Conservation (phyloP, 768 basidiomycete species). For the Lentinula sp. region DNA sequence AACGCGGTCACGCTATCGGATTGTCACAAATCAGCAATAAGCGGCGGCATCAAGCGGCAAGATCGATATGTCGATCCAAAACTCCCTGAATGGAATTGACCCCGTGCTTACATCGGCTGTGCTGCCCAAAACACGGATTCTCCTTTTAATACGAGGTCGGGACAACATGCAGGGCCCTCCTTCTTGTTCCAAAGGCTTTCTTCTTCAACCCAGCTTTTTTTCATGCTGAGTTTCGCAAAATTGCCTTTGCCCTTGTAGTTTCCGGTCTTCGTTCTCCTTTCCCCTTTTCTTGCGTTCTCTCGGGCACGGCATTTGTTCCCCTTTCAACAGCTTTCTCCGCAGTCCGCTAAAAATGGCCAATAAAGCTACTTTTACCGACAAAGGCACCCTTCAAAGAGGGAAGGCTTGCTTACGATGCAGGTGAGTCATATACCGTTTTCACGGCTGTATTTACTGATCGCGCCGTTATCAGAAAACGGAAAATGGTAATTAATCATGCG, state of each 20-base stretch:
- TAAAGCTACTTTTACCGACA: slow-evolving; percentile 30
- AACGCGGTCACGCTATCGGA: neutral
- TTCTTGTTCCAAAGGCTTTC: slow-evolving; percentile 1
- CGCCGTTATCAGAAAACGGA: slow-evolving; percentile 47
- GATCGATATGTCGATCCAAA: neutral
- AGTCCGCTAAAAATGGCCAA: slow-evolving; percentile 36
- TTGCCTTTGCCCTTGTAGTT: neutral
- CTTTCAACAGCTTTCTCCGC: slow-evolving; percentile 6
- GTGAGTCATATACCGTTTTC: slow-evolving; percentile 24
- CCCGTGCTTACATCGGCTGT: slow-evolving; percentile 8
- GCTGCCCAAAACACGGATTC: slow-evolving; percentile 7
- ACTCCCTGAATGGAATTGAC: slow-evolving; percentile 6
- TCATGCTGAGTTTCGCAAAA: slow-evolving; percentile 4
- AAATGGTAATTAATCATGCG: slow-evolving; percentile 43
- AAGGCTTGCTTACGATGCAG: slow-evolving; percentile 73
- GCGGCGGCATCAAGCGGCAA: slow-evolving; percentile 1
- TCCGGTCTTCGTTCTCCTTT: neutral
- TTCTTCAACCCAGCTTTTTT: neutral
- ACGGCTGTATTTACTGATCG: neutral
- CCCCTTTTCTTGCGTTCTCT: neutral
- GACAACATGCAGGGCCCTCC: neutral
- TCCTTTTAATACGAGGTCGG: slow-evolving; percentile 7
- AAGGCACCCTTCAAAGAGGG: slow-evolving; percentile 53
- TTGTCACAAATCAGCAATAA: neutral
- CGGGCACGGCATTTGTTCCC: neutral